Evolutionary conservation across 176 grass and related monocot genomes (phyloP).

Genomic region (Pontederia crassipes): DNA sequence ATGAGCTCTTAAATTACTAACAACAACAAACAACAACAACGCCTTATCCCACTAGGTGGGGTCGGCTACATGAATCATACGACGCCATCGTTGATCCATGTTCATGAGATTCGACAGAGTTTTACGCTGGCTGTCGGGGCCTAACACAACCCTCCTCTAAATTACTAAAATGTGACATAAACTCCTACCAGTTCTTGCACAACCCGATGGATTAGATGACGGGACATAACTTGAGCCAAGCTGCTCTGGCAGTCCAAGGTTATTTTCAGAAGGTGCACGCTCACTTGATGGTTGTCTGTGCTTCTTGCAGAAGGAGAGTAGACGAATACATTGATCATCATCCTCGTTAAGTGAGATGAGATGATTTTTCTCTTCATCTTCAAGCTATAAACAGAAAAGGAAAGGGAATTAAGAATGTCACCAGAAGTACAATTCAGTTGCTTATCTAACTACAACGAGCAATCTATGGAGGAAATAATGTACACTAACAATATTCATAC

Average conservation of each 20-base stretch:
- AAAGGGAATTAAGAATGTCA: not conserved
- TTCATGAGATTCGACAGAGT: too few species aligned
- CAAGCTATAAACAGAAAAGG: conserved; percentile 49
- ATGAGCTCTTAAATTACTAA: not conserved
- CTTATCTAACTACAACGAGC: not conserved
- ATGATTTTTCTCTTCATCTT: conserved; percentile 90
- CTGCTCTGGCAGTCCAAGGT: conserved; percentile 21
- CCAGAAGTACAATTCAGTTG: not conserved
- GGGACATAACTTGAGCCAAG: conserved; percentile 33
- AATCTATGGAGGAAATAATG: conserved; percentile 3
- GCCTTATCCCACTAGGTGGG: too few species aligned
- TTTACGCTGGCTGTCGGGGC: too few species aligned
- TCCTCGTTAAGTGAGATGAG: conserved; percentile 88
- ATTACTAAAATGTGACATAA: conserved; percentile 5
- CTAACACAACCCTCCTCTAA: too few species aligned
- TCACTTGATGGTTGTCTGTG: conserved; percentile 87
- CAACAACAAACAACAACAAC: too few species aligned
- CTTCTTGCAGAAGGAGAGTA: conserved; percentile 97
- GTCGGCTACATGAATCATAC: too few species aligned
- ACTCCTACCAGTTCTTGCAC: conserved; percentile 80
- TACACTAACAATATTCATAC: conserved; percentile 12
- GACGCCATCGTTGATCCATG: too few species aligned
- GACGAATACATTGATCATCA: conserved; percentile 81
- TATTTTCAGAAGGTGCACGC: conserved; percentile 44
- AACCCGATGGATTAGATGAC: conserved; percentile 62